Evolutionary conservation across 306 rosid species (phyloP).

Genomic region (Heteromeles arbutifolia): DNA sequence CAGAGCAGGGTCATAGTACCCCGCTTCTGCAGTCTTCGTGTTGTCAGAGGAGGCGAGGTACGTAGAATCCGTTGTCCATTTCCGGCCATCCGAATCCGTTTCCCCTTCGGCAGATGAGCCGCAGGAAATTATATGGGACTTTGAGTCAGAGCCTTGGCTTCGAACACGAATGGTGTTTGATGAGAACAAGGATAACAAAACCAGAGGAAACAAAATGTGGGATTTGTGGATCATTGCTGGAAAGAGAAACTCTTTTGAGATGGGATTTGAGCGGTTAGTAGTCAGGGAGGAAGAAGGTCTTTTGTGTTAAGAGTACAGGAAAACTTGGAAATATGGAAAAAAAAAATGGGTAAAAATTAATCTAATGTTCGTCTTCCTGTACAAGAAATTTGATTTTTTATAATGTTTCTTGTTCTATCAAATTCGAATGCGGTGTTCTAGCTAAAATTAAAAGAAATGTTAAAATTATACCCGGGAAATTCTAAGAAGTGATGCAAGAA

Average conservation of each 20-base stretch:
- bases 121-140: conserved; percentile 30
- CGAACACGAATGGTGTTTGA: background rate
- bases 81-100: conserved; percentile 25
- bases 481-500: background rate
- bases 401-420: background rate
- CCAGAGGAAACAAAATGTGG: conserved; percentile 6
- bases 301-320: background rate
- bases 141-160: background rate
- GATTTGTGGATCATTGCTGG: conserved; percentile 23
- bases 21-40: conserved; percentile 11
- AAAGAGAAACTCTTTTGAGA: background rate
- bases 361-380: background rate
- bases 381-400: background rate
- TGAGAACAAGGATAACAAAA: background rate
- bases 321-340: background rate
- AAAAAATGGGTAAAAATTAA: background rate
- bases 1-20: conserved; percentile 31
- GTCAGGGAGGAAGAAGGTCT: background rate
- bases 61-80: conserved; percentile 28
- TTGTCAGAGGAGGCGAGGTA: conserved; percentile 7
- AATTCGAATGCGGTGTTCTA: background rate
- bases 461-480: background rate
- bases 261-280: background rate
- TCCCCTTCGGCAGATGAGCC: conserved; percentile 23
- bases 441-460: background rate